These are phyloP conservation scores for Chaetothyriales sp. DNA, from an alignment of 2,329 filamentous ascomycete species.

Conservation along the genomic window DNA sequence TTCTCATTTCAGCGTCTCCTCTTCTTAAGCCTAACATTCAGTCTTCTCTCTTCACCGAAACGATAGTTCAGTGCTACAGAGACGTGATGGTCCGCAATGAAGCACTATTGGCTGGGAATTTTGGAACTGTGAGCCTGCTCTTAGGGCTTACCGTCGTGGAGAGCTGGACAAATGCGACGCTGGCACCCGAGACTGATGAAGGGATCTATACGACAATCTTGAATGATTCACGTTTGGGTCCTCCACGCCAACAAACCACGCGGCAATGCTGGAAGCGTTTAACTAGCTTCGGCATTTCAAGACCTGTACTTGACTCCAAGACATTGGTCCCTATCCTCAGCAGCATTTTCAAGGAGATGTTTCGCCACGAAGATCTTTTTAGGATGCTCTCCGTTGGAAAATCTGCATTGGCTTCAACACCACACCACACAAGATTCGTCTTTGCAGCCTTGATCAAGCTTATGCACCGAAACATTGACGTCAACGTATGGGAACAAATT, in stretches of 20 bases:
- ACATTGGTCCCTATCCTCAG: not conserved
- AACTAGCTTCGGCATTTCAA: conserved; percentile 10
- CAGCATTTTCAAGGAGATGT: not conserved
- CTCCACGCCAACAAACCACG: conserved; percentile 15
- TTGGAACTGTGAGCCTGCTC: conserved; percentile 35
- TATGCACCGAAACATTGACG: conserved; percentile 14
- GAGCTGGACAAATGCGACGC: conserved; percentile 35
- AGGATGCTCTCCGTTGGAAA: conserved; percentile 29
- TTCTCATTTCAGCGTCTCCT: conserved; percentile 34
- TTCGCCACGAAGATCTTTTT: conserved; percentile 32
- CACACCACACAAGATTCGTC: conserved; percentile 18
- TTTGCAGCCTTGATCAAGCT: conserved; percentile 19
- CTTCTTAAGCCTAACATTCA: conserved; percentile 33
- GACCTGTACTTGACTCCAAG: conserved; percentile 2
- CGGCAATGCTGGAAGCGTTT: conserved; percentile 8
- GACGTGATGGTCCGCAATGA: conserved; percentile 25
- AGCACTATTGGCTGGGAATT: conserved; percentile 35
- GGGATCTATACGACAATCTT: not conserved
- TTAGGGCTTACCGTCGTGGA: conserved; percentile 39
- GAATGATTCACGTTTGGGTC: not conserved
- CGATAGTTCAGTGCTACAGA: conserved; percentile 25
- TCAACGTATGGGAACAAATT: conserved; percentile 9
- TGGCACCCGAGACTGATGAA: conserved; percentile 3
- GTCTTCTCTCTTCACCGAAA: conserved; percentile 39
- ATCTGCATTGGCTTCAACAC: conserved; percentile 3